Conservation (phyloP, 1,139 yeast genomes). For the Torulaspora globosa region DNA sequence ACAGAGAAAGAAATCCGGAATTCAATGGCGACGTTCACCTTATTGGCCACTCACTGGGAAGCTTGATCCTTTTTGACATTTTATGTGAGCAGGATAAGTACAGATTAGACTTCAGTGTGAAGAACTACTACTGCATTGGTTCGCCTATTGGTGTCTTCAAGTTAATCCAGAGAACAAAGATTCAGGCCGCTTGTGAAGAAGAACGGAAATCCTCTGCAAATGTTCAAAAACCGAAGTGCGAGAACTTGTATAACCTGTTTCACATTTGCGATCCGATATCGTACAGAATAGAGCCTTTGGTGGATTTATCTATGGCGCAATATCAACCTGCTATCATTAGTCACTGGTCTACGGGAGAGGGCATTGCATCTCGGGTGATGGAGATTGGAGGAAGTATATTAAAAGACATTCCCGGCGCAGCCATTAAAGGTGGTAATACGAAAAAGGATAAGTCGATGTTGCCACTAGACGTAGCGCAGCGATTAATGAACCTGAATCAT, state of each 20-base stretch:
- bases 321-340: conserved; percentile 49
- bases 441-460: conserved; percentile 30
- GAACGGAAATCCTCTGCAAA: conserved; percentile 8
- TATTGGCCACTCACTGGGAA: conserved; percentile 89
- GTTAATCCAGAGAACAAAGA: conserved; percentile 55
- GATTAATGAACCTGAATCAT: conserved; percentile 49
- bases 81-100: conserved; percentile 52
- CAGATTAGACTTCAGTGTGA: conserved; percentile 64
- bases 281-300: conserved; percentile 78
- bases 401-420: conserved; percentile 17
- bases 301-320: conserved; percentile 51
- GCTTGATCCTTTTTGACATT: conserved; percentile 78
- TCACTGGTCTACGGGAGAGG: conserved; percentile 28
- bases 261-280: conserved; percentile 91
- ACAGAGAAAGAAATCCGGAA: conserved; percentile 60
- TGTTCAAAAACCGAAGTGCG: conserved; percentile 46
- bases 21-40: conserved; percentile 78
- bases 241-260: conserved; percentile 67
- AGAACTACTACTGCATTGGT: conserved; percentile 75
- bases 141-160: conserved; percentile 89
- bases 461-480: conserved; percentile 28
- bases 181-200: conserved; percentile 33
- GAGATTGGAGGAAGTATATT: conserved; percentile 29
- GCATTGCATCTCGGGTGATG: conserved; percentile 28
- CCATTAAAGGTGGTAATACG: conserved; percentile 22